phyloP scores from a whole-genome alignment of 1,284 basidiomycete species.

The Cerioporus squamosus region DNA sequence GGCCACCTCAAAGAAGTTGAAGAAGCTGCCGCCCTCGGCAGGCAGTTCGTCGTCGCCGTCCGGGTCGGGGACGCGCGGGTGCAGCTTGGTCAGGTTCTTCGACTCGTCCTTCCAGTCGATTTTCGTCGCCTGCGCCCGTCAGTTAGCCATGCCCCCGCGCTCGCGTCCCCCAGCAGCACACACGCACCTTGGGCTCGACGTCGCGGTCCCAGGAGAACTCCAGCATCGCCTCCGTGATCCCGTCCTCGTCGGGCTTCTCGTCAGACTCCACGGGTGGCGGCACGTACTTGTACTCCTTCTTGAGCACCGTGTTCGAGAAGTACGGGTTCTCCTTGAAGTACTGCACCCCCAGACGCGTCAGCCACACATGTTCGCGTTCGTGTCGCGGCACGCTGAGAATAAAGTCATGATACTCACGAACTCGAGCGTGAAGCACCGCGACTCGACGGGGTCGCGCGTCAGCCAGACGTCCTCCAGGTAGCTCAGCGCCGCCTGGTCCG shows the following conservation, averaged over 20 bases:
- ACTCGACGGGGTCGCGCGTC: conserved; percentile 64
- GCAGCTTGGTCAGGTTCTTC: conserved; percentile 76
- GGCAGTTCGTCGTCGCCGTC: conserved; percentile 61
- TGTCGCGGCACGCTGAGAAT: not conserved
- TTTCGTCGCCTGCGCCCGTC: conserved; percentile 51
- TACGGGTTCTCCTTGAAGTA: conserved; percentile 84
- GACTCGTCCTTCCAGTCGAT: conserved; percentile 85
- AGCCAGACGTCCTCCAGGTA: conserved; percentile 85
- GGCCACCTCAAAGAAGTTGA: conserved; percentile 81
- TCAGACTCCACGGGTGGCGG: conserved; percentile 54
- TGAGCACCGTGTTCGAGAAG: conserved; percentile 74
- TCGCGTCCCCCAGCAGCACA: too few relatives aligned
- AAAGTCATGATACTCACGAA: conserved; percentile 60
- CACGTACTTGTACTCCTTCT: conserved; percentile 78
- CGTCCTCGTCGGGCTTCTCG: conserved; percentile 70
- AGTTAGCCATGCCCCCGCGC: not conserved
- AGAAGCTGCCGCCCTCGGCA: conserved; percentile 81
- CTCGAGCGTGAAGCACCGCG: conserved; percentile 77
- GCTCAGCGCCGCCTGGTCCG: conserved; percentile 74
- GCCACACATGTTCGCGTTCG: not conserved
- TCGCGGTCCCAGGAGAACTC: conserved; percentile 81
- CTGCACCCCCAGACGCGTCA: conserved; percentile 41
- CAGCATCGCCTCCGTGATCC: conserved; percentile 74
- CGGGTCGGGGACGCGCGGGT: conserved; percentile 70
- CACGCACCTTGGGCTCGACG: conserved; percentile 62